Conservation (phyloP, 179 eudicot species). For the Camellia oleifera region DNA sequence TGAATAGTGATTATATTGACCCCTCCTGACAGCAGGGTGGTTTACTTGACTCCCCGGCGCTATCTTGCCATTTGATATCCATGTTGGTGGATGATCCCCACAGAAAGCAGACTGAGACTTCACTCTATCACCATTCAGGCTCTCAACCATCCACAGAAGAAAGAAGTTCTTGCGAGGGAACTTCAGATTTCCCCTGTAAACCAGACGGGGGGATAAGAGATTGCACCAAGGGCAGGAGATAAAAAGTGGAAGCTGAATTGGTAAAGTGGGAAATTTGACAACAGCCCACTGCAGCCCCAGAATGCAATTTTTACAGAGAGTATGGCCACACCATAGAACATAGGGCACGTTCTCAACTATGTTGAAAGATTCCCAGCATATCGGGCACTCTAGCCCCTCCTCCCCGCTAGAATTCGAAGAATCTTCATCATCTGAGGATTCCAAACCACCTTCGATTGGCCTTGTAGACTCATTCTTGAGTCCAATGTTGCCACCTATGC, state of each 20-base stretch:
- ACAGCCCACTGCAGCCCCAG: constrained; percentile 47
- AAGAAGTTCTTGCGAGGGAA: constrained; percentile 52
- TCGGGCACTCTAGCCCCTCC: constrained; percentile 51
- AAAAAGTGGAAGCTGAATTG: constrained; percentile 47
- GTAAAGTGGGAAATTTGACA: constrained; percentile 39
- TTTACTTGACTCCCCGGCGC: constrained; percentile 9
- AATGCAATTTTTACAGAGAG: constrained; percentile 47
- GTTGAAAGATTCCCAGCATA: constrained; percentile 57
- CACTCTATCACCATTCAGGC: constrained; percentile 42
- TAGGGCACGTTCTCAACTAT: constrained; percentile 54
- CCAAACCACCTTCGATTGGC: constrained; percentile 19
- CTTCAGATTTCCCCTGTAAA: constrained; percentile 38
- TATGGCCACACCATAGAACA: constrained; percentile 58
- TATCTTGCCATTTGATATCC: constrained; percentile 21
- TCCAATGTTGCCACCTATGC: constrained; percentile 26
- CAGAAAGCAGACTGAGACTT: constrained; percentile 23
- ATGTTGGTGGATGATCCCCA: constrained; percentile 23
- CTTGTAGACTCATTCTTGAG: constrained; percentile 18
- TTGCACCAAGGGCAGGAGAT: constrained; percentile 60
- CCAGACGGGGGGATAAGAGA: constrained; percentile 38
- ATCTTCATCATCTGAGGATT: constrained; percentile 38
- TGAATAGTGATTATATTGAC: constrained; percentile 4
- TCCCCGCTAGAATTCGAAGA: constrained; percentile 33
- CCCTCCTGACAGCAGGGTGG: constrained; percentile 14
- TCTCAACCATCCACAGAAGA: constrained; percentile 60